phyloP scores from a whole-genome alignment of 1,284 basidiomycete genomes.

The Grifola frondosa region DNA sequence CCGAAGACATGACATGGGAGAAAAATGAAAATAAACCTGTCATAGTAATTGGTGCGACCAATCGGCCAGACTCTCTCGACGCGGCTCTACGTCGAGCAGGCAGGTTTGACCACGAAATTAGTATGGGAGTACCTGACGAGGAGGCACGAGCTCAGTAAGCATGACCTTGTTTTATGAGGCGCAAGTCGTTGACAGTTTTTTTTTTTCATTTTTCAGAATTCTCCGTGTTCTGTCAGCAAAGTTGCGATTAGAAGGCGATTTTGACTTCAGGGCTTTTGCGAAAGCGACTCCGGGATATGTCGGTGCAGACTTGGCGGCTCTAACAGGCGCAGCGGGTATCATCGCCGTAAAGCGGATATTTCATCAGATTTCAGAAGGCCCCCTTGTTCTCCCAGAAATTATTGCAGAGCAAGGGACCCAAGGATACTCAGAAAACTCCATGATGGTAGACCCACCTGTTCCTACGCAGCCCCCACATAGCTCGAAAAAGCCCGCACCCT shows the following conservation, averaged over 20 bases:
- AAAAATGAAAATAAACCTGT: slow-evolving; percentile 89
- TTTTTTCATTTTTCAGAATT: slow-evolving; percentile 52
- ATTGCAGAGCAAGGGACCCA: too few relatives aligned
- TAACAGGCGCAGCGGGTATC: slow-evolving; percentile 93
- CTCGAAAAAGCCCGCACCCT: slow-evolving; percentile 36
- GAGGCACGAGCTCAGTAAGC: slow-evolving; percentile 84
- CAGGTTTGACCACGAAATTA: slow-evolving; percentile 96
- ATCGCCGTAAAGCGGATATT: slow-evolving; percentile 97
- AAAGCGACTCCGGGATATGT: slow-evolving; percentile 97
- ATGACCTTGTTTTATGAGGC: neutral
- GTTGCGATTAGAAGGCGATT: slow-evolving; percentile 76
- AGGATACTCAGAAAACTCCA: too few relatives aligned
- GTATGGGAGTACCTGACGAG: slow-evolving; percentile 95
- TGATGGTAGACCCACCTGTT: slow-evolving; percentile 48
- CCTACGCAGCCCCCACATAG: slow-evolving; percentile 12
- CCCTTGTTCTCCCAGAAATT: slow-evolving; percentile 55
- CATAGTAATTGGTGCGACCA: slow-evolving; percentile 95
- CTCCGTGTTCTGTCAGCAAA: slow-evolving; percentile 77
- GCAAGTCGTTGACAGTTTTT: neutral
- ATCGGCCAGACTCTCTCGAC: slow-evolving; percentile 93
- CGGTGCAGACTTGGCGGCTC: slow-evolving; percentile 88
- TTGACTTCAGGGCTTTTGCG: slow-evolving; percentile 81
- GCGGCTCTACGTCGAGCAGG: slow-evolving; percentile 91
- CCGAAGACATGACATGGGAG: slow-evolving; percentile 80
- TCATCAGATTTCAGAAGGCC: slow-evolving; percentile 74